A percentile compares a stretch with the other conserved stretches of the same genome.
phyloP scores from a whole-genome alignment of 495 filamentous ascomycete genomes.

The Bacidia gigantensis region DNA sequence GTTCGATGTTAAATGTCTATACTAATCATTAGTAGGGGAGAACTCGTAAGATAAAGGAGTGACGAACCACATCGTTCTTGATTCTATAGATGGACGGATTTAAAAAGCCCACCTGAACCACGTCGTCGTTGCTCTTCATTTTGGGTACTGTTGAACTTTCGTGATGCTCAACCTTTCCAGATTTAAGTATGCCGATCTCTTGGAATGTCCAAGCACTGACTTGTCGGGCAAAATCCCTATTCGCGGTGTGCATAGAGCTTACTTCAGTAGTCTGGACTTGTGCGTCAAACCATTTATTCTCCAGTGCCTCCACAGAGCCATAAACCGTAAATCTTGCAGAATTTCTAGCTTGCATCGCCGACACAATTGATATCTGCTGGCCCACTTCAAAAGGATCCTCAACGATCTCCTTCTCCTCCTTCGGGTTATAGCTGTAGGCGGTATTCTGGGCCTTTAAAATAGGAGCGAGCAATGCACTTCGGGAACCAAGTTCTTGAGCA shows the following conservation, averaged over 20 bases:
- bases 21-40: not conserved
- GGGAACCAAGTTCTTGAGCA: constrained; percentile 67
- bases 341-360: constrained; percentile 80
- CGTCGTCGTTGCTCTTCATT: constrained; percentile 23
- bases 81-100: constrained; percentile 90
- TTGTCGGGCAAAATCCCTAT: constrained; percentile 73
- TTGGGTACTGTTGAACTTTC: constrained; percentile 39
- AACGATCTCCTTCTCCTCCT: constrained; percentile 60
- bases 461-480: constrained; percentile 59
- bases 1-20: constrained; percentile 73
- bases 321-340: constrained; percentile 80
- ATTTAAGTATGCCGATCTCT: constrained; percentile 78
- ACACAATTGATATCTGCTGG: constrained; percentile 65
- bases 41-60: constrained; percentile 5
- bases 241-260: constrained; percentile 51
- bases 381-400: constrained; percentile 79
- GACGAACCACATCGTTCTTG: constrained; percentile 89
- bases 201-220: constrained; percentile 85
- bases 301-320: constrained; percentile 73
- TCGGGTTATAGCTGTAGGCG: constrained; percentile 87
- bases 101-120: constrained; percentile 29
- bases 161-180: constrained; percentile 71
- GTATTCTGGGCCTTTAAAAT: constrained; percentile 68
- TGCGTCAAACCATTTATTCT: constrained; percentile 80
- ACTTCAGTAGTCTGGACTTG: constrained; percentile 46